Evolutionary conservation across 2,329 filamentous ascomycete species (phyloP), one percentile per base, ranked within the genome.

Genomic region (Trichoderma aggressivum): DNA sequence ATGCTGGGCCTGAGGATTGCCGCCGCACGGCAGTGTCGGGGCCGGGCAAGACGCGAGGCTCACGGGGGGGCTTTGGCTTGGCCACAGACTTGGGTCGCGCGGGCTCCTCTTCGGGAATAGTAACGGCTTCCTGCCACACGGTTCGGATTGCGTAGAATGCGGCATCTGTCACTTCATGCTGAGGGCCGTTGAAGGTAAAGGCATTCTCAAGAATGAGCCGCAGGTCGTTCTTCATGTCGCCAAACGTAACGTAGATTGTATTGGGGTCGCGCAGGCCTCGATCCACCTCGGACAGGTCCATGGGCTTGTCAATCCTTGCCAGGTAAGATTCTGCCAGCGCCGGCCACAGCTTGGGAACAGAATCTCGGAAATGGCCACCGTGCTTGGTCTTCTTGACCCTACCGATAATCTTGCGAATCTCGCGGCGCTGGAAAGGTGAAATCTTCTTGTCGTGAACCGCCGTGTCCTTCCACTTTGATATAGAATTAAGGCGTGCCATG

Each of bases 331-430:
- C 90, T 69, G 93, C 94, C 53, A 98, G 89, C 32, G 84, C 85
- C 53, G 97, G 87, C 81, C 92, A 93, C 28, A 95, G 83, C 50
- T 87, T 88, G 78, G 93, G 87, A 8, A 98, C 96, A 0, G 96
- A 91, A 55, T 90, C 87, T 74, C 89, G 87, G 83, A 97, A 98
- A 69, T 91, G 88, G 7, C 83, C 82, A 2, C 95, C 93, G 72
- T 91, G 89, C 79, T 95, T 94, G 60, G 93, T 94, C 81, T 97
- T 96, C 83, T 97, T 97, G 70, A 95, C 86, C 66, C 91, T 90
- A 36, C 89, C 91, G 65, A 95, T 83, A 36, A 90, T 86, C 73
- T 89, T 88, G 39, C 90, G 82, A 56, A 92, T 84, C 75, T 89
- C 90, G 66, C 87, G 88, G 70, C 85, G 85, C 75, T 92, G 89